A percentile compares a stretch with the other conserved stretches of the same genome.
phyloP scores from a whole-genome alignment of 1,284 basidiomycete genomes.

The Microbotryum violaceum region DNA sequence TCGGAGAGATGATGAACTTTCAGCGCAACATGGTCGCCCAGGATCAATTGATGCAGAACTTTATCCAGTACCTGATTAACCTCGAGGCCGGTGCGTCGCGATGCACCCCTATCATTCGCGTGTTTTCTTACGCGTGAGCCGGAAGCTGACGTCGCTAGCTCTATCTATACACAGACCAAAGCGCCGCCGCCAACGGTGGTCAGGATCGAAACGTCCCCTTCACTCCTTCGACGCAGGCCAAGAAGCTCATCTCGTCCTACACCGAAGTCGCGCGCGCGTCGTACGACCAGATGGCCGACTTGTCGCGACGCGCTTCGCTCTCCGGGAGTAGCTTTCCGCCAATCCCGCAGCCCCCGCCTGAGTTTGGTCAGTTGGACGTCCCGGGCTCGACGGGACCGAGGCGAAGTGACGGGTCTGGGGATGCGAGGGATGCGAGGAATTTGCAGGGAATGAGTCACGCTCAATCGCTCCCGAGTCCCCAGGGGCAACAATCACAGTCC shows the following conservation, averaged over 20 bases:
- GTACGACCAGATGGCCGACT: slow-evolving; percentile 65
- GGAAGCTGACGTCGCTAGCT: background rate
- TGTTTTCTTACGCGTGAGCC: too few relatives aligned
- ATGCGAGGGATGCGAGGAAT: too few relatives aligned
- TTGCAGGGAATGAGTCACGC: background rate
- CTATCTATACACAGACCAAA: slow-evolving; percentile 13
- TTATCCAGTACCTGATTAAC: slow-evolving; percentile 72
- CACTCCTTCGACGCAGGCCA: slow-evolving; percentile 54
- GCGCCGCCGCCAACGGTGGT: slow-evolving; percentile 6
- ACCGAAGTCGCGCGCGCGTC: slow-evolving; percentile 54
- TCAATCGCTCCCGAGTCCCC: too few relatives aligned
- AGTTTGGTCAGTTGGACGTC: slow-evolving; percentile 25
- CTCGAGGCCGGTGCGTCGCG: slow-evolving; percentile 54
- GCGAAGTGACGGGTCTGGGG: too few relatives aligned
- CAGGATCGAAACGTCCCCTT: slow-evolving; percentile 45
- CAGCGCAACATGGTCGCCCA: slow-evolving; percentile 78
- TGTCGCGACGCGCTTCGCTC: slow-evolving; percentile 51
- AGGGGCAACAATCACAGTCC: slow-evolving; percentile 4
- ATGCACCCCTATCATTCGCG: slow-evolving; percentile 23
- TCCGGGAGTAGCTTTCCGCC: slow-evolving; percentile 21
- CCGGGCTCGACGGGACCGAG: background rate
- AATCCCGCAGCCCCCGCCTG: slow-evolving; percentile 22
- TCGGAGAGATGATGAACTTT: slow-evolving; percentile 73
- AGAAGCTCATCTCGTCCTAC: slow-evolving; percentile 53
- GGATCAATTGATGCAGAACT: slow-evolving; percentile 70